Evolutionary conservation across 331 rosid genomes (phyloP).

Genomic region (Pyrus hybrid): DNA sequence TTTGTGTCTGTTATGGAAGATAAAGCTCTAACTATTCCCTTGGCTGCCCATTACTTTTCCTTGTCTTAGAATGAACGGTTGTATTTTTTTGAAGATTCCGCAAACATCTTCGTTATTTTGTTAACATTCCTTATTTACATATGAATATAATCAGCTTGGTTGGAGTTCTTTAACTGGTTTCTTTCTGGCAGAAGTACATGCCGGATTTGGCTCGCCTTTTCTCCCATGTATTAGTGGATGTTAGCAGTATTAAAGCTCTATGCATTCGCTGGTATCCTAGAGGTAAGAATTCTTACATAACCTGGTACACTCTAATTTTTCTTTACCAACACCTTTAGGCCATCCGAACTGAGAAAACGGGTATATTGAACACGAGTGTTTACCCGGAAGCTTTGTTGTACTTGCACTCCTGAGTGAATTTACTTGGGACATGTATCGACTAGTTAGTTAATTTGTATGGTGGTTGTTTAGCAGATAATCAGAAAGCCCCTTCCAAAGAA

Average conservation of each 20-base stretch:
- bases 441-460: background rate
- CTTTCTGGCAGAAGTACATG: conserved; percentile 77
- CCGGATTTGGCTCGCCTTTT: conserved; percentile 84
- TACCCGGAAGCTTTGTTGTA: background rate
- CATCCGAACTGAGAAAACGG: background rate
- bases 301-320: background rate
- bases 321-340: background rate
- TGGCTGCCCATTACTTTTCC: background rate
- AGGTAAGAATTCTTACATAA: conserved; percentile 41
- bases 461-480: conserved; percentile 43
- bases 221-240: conserved; percentile 90
- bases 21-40: background rate
- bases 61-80: background rate
- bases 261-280: conserved; percentile 88
- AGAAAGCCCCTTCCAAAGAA: conserved; percentile 58
- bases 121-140: background rate
- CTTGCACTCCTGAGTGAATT: no score
- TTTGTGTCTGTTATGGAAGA: background rate
- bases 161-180: conserved; percentile 4
- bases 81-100: no score
- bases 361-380: background rate
- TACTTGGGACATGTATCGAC: background rate
- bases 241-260: conserved; percentile 80
- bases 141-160: background rate
- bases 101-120: background rate